These are phyloP conservation scores for Melampsora abietis-canadensis DNA, from an alignment of 1,284 basidiomycete genomes.

Conservation along the genomic window DNA sequence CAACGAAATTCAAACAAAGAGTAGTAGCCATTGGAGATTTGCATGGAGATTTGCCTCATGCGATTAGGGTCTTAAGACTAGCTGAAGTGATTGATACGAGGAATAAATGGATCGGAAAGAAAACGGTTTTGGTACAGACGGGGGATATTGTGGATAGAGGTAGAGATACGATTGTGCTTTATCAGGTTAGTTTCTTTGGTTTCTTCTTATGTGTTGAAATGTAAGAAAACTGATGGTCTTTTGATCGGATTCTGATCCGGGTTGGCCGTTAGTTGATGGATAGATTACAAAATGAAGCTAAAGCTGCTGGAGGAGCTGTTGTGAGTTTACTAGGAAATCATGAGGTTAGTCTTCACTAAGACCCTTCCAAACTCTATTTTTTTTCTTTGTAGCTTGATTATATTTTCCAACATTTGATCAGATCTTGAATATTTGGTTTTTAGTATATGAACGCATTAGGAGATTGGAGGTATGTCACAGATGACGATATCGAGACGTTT, in stretches of 20 bases:
- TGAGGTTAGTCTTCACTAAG: conserved; percentile 63
- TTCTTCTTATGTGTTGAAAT: not conserved
- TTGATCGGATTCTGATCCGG: no score
- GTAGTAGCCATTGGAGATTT: conserved; percentile 77
- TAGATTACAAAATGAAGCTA: conserved; percentile 70
- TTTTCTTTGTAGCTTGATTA: not conserved
- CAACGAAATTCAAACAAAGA: conserved; percentile 45
- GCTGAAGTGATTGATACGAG: conserved; percentile 67
- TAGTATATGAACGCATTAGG: conserved; percentile 75
- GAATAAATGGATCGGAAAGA: conserved; percentile 67
- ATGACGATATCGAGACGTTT: conserved; percentile 73
- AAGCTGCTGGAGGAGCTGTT: conserved; percentile 66
- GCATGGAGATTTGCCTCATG: conserved; percentile 70
- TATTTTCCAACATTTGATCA: not conserved
- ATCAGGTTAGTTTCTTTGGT: not conserved
- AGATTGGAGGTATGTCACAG: conserved; percentile 85
- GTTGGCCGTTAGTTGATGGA: conserved; percentile 77
- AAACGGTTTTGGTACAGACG: conserved; percentile 66
- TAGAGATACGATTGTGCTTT: conserved; percentile 15
- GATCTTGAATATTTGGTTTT: not conserved
- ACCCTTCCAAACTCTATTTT: no score
- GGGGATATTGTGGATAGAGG: conserved; percentile 73
- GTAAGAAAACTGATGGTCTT: no score
- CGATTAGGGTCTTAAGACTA: conserved; percentile 70
- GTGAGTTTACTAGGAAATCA: conserved; percentile 82